These are phyloP conservation scores for Xylaria polymorpha DNA, from an alignment of 2,329 filamentous ascomycete species.

Conservation along the genomic window DNA sequence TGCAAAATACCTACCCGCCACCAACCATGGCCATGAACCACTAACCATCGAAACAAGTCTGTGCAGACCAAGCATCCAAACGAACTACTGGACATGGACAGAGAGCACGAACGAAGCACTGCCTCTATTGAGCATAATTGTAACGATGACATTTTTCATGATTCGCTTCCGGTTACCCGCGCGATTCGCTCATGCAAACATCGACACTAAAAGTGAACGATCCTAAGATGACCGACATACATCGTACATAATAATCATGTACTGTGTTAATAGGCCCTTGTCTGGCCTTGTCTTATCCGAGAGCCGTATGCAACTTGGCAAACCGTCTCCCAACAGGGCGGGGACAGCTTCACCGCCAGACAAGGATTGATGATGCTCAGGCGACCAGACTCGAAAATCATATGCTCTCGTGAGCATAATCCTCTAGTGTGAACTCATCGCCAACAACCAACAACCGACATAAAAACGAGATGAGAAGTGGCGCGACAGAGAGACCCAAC, in stretches of 20 bases:
- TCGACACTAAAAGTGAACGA: constrained; percentile 11
- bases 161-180: constrained; percentile 23
- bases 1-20: background rate
- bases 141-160: background rate
- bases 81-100: background rate
- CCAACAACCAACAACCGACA: constrained; percentile 16
- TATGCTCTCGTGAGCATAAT: constrained; percentile 34
- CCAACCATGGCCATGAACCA: background rate
- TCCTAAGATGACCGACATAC: constrained; percentile 32
- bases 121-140: constrained; percentile 3
- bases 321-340: constrained; percentile 18
- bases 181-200: constrained; percentile 31
- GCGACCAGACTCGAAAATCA: constrained; percentile 28
- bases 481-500: background rate
- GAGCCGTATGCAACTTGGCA: constrained; percentile 32
- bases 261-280: constrained; percentile 12
- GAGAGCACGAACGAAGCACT: background rate
- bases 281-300: constrained; percentile 20
- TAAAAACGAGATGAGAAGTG: background rate
- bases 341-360: constrained; percentile 37
- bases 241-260: constrained; percentile 26
- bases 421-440: constrained; percentile 1
- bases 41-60: background rate
- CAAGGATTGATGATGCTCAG: constrained; percentile 31
- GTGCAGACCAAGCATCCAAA: background rate